Percentiles rank a stretch among this genome's conserved stretches.
Evolutionary conservation across 106 monocot species (phyloP).

Genomic region (Alisma plantagoaquatica): DNA sequence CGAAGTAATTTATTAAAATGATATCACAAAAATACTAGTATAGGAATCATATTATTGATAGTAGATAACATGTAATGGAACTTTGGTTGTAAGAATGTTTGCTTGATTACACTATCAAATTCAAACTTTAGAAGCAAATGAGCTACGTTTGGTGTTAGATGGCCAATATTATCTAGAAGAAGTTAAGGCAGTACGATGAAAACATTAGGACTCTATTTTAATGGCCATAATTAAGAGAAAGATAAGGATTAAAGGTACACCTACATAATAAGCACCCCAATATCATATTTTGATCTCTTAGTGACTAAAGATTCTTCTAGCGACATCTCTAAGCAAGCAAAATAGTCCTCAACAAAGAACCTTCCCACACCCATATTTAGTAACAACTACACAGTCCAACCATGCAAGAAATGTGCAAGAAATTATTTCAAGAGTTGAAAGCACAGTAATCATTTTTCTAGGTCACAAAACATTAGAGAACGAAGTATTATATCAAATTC

Average conservation of each 20-base stretch:
- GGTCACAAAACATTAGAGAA: too few species aligned
- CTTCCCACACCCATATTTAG: conserved; percentile 68
- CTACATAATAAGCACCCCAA: conserved; percentile 89
- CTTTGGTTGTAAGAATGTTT: conserved; percentile 77
- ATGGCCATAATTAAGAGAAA: not conserved
- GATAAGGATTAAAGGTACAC: conserved; percentile 21
- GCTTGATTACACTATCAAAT: conserved; percentile 59
- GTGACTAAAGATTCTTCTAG: conserved; percentile 62
- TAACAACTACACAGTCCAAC: conserved; percentile 67
- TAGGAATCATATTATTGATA: not conserved
- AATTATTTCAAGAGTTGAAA: not conserved
- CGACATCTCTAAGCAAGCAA: conserved; percentile 74
- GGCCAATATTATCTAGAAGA: conserved; percentile 84
- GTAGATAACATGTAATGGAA: conserved; percentile 64
- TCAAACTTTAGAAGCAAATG: conserved; percentile 95
- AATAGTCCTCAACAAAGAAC: conserved; percentile 74
- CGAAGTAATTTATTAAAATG: too few species aligned
- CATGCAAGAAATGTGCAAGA: conserved; percentile 58
- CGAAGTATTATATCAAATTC: too few species aligned
- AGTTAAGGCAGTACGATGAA: conserved; percentile 29
- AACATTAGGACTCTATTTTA: not conserved
- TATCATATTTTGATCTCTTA: conserved; percentile 75
- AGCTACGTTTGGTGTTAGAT: conserved; percentile 72
- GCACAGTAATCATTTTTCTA: too few species aligned
- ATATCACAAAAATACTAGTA: not conserved